phyloP scores from a whole-genome alignment of 495 filamentous ascomycete genomes.

The Penicillium bovifimosum region DNA sequence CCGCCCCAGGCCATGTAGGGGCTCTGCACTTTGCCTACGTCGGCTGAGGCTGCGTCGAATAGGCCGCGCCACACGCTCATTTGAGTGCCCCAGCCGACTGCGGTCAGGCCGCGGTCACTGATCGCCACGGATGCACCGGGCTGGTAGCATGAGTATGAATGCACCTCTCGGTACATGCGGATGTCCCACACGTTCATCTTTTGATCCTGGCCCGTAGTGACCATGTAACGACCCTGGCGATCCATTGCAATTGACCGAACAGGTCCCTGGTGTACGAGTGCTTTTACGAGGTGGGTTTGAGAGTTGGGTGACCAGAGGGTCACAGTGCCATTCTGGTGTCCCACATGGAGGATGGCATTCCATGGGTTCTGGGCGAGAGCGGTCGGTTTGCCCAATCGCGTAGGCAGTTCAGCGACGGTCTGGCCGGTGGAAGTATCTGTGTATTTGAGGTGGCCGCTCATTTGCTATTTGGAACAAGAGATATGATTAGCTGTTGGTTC shows the following conservation, averaged over 20 bases:
- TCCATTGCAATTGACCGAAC: constrained; percentile 83
- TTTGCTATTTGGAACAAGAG: constrained; percentile 47
- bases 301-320: constrained; percentile 96
- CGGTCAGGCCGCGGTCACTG: constrained; percentile 79
- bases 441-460: constrained; percentile 82
- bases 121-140: constrained; percentile 83
- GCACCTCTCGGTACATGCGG: constrained; percentile 86
- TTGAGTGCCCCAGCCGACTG: constrained; percentile 88
- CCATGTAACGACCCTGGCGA: constrained; percentile 91
- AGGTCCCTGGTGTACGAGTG: constrained; percentile 92
- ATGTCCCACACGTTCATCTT: constrained; percentile 97
- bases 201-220: constrained; percentile 81
- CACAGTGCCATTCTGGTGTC: constrained; percentile 91
- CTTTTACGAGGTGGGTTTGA: constrained; percentile 78
- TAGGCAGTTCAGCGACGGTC: constrained; percentile 75
- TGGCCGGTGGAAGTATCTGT: constrained; percentile 92
- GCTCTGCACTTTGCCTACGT: constrained; percentile 73
- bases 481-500: neutral
- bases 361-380: constrained; percentile 79
- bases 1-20: constrained; percentile 95
- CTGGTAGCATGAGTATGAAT: constrained; percentile 79
- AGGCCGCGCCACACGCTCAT: constrained; percentile 85
- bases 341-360: constrained; percentile 86
- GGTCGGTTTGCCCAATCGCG: constrained; percentile 76
- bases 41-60: constrained; percentile 61